Conservation (phyloP, 257 asterid species). For the Ilex aquifolium region DNA sequence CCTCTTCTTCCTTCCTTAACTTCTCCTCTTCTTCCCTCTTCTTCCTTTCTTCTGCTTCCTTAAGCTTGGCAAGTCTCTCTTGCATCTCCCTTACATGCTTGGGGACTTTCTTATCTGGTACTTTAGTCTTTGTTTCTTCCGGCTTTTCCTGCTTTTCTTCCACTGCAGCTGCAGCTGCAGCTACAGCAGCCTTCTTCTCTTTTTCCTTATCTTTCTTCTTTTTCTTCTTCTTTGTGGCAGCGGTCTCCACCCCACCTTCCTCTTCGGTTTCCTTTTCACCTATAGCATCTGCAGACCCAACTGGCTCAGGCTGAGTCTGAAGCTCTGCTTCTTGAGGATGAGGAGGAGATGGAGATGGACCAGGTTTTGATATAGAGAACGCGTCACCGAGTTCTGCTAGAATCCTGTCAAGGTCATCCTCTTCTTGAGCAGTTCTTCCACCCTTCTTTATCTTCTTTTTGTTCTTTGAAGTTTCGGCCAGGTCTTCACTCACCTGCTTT, state of each 20-base stretch:
- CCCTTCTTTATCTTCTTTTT: conserved; percentile 86
- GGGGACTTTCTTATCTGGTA: conserved; percentile 55
- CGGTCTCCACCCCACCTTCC: conserved; percentile 59
- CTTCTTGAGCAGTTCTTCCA: conserved; percentile 67
- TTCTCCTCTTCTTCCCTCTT: conserved; percentile 79
- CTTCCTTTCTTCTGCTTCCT: conserved; percentile 78
- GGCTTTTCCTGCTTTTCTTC: conserved; percentile 64
- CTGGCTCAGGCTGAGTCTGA: conserved; percentile 40
- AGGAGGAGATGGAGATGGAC: conserved; percentile 21
- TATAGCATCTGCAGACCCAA: conserved; percentile 33
- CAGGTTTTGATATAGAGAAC: conserved; percentile 31
- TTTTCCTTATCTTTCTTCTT: conserved; percentile 77
- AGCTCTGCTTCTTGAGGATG: conserved; percentile 34
- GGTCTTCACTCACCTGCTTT: conserved; percentile 34
- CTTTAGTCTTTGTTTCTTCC: conserved; percentile 37
- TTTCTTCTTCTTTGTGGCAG: conserved; percentile 71
- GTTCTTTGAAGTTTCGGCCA: conserved; percentile 49
- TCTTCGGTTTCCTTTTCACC: conserved; percentile 62
- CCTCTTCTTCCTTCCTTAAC: conserved; percentile 91
- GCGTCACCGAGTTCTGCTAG: conserved; percentile 78
- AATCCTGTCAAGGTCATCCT: conserved; percentile 71
- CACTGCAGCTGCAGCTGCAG: conserved; percentile 31
- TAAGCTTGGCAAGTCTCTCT: conserved; percentile 62
- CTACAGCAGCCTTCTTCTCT: conserved; percentile 51
- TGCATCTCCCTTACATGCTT: conserved; percentile 90